Evolutionary conservation across 139 green algal species (phyloP).

Genomic region (Zygnema circumcarinatum): DNA sequence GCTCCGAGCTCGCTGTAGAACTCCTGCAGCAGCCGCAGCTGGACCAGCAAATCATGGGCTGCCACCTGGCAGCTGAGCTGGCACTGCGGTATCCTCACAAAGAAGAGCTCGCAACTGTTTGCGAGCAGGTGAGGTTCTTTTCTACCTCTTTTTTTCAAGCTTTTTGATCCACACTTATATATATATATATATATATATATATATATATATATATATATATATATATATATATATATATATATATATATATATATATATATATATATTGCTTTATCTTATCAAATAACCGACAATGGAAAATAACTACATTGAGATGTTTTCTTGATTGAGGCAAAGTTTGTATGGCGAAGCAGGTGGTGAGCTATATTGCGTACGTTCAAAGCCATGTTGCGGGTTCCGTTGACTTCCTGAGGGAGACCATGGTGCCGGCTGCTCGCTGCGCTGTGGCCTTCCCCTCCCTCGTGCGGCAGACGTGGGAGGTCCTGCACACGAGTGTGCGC

Average conservation of each 20-base stretch:
- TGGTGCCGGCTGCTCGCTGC: no score
- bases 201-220: neutral
- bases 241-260: neutral
- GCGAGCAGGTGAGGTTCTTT: neutral
- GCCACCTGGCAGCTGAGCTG: conserved; percentile 4
- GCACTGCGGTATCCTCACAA: neutral
- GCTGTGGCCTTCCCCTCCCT: no score
- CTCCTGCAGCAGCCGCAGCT: neutral
- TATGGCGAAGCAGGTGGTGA: no score
- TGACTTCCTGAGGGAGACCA: no score
- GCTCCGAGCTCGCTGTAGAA: neutral
- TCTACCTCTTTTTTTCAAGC: neutral
- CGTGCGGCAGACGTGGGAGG: no score
- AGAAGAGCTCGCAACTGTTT: neutral
- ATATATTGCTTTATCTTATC: neutral
- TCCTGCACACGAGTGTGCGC: no score
- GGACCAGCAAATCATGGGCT: conserved; percentile 16
- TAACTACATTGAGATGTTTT: neutral
- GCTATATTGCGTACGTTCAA: no score
- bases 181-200: neutral
- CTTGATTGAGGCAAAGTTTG: neutral
- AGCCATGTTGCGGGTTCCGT: no score
- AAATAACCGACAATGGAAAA: neutral
- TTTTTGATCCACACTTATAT: neutral
- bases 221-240: neutral